Percentiles rank a stretch among this genome's conserved stretches.
Conservation (phyloP, 352 stramenopile genomes). For the Pythium utonaiense region DNA sequence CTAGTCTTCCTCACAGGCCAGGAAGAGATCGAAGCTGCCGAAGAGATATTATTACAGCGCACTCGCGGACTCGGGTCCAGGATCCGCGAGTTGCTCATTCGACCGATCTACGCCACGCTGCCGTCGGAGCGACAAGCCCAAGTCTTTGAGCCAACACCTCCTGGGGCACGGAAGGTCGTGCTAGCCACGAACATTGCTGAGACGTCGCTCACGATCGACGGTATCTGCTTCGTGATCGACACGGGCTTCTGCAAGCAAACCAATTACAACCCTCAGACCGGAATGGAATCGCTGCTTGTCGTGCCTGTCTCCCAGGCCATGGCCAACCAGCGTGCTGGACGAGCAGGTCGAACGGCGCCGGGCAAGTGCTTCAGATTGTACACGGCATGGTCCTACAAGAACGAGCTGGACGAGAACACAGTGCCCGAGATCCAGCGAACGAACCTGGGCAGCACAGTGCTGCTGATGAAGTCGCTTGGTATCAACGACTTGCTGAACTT, state of each 20-base stretch:
- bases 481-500: constrained; percentile 99
- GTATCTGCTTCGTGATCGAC: constrained; percentile 99
- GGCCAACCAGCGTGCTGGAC: constrained; percentile 94
- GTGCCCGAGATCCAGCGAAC: constrained; percentile 97
- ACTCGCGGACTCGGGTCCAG: constrained; percentile 92
- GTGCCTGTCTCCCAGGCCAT: constrained; percentile 97
- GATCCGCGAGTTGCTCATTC: constrained; percentile 98
- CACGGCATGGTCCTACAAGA: constrained; percentile 98
- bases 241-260: constrained; percentile 99
- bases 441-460: constrained; percentile 97
- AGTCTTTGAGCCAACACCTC: constrained; percentile 98
- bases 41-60: constrained; percentile 94
- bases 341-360: constrained; percentile 94
- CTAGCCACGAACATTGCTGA: constrained; percentile 99
- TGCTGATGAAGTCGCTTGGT: constrained; percentile 98
- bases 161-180: constrained; percentile 96
- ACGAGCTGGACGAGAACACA: constrained; percentile 98
- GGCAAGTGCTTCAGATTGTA: constrained; percentile 99
- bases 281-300: constrained; percentile 99
- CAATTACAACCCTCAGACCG: constrained; percentile 97
- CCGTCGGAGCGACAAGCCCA: constrained; percentile 98
- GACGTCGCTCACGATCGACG: constrained; percentile 98
- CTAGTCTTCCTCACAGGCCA: constrained; percentile 99
- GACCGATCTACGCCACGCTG: constrained; percentile 98
- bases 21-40: constrained; percentile 98